Evolutionary conservation across 2,329 filamentous ascomycete genomes (phyloP), one percentile per base, ranked within the genome.

Genomic region (Emmonsiellopsis sp.): DNA sequence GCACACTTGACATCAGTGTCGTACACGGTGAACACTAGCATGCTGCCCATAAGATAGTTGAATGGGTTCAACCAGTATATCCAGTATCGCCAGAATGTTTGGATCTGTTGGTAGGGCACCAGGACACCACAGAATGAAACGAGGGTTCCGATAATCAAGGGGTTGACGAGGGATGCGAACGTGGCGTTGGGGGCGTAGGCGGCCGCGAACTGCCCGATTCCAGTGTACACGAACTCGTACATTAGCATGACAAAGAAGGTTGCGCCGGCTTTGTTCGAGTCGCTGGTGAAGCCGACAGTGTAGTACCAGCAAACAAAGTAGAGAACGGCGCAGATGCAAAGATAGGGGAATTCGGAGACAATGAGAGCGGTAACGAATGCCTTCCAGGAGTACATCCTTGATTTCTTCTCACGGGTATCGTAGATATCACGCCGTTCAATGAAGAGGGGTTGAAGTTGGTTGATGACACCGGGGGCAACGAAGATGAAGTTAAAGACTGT

Each of bases 301-400:
- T 79, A 90, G 70, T 90, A 90, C 84, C 85, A 90, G 1, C 86
- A 73, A 0, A 81, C 70, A 74, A 79, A 90, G 72, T 89, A 89
- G 3, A 89, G 66, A 0, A 84, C 73, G 0, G 76, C 79, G 4
- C 78, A 77, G 20, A 87, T 62, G 58, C 86, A 76, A 0, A 85
- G 80, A 45, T 80, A 79, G 0, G 86, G 86, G 15, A 90, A 79
- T 63, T 90, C 86, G 3, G 79, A 80, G 1, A 89, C 71, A 4
- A 89, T 75, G 55, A 85, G 80, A 0, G 84, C 84, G 0, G 84
- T 85, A 54, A 79, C 80, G 63, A 89, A 89, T 0, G 86, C 83
- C n/a, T 82, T 70, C 82, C 85, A 89, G 30, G 82, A 82, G 67
- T 90, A 90, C 59, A 88, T 87, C 30, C 84, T 78, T 0, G 81